Evolutionary conservation across 139 green algal genomes (phyloP).

Genomic region (Medakamo hakoo): DNA sequence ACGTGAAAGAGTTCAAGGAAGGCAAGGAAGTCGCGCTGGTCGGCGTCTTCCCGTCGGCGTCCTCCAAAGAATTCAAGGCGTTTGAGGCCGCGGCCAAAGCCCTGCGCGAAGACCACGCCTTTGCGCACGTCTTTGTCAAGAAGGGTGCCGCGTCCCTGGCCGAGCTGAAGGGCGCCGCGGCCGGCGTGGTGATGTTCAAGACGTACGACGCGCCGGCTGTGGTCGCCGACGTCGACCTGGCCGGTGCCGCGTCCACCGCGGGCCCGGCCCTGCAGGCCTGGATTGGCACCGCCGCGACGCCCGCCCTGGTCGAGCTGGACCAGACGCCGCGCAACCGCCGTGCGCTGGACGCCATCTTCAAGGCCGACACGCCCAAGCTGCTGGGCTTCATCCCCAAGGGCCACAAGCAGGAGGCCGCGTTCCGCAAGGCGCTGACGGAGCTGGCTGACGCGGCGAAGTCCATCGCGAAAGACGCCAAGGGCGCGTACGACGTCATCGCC

Average conservation of each 20-base stretch:
- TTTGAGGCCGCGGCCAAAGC: constrained; percentile 12
- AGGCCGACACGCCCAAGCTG: constrained; percentile 6
- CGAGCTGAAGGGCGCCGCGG: constrained; percentile 6
- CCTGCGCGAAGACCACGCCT: constrained; percentile 15
- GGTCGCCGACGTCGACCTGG: neutral
- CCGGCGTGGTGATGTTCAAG: constrained; percentile 22
- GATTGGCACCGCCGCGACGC: constrained; percentile 5
- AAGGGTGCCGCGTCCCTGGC: no score
- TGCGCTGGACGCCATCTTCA: constrained; percentile 16
- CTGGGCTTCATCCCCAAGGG: constrained; percentile 10
- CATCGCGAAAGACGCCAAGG: constrained; percentile 2
- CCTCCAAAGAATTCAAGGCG: constrained; percentile 12
- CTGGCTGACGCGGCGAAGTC: neutral
- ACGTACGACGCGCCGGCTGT: constrained; percentile 8
- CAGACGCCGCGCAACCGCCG: constrained; percentile 9
- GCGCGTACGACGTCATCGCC: constrained; percentile 1
- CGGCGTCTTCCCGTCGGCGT: constrained; percentile 9
- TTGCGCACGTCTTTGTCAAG: constrained; percentile 10
- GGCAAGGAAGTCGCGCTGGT: constrained; percentile 9
- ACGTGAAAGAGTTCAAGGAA: neutral
- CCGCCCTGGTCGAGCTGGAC: constrained; percentile 19
- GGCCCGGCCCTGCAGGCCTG: constrained; percentile 16
- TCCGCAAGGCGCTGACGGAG: constrained; percentile 9
- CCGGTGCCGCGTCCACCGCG: neutral
- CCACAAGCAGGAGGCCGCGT: constrained; percentile 5